Base-by-base conservation (phyloP, 1,284 basidiomycete genomes). In the Malassezia japonica region DNA sequence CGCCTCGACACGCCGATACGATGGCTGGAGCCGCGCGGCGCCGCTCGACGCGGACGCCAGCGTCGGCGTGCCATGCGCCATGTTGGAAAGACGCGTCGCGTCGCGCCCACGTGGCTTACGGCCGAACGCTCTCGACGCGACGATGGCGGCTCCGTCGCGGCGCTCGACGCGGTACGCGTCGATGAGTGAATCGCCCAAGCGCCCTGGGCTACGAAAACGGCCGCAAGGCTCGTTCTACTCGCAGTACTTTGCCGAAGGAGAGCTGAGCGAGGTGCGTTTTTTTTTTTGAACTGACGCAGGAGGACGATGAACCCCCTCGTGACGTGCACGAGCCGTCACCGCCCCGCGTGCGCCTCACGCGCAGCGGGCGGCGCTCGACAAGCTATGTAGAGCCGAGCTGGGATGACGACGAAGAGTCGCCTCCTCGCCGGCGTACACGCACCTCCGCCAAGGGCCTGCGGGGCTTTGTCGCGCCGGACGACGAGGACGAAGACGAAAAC, bases 401-500 rank as follows among this genome's bases (percentile, higher is more conserved):
- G 32, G 50, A 55, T 24, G 56, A 60, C 21, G 50, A 50, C 8
- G 58, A 61, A 16, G 59, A 63, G 13, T n/a, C n/a, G n/a, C n/a
- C n/a, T n/a, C n/a, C 23, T n/a, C 38, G 38, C 38, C n/a, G 12
- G 38, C 23, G 38, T 18, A 40, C 28, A 15, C 27, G 27, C 27
- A 49, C 58, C 44, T 31, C 43, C 18, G 39, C 47, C 31, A 56
- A 57, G 27, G 50, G 58, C 12, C 48, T 65, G 13, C 58, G 45
- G n/a, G 62, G 59, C 38, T 67, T 66, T 37, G 64, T 68, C 13
- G 65, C 60, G 8, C 38, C 48, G 7, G 61, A 66, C 29, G 64
- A 67, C 41, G 62, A 64, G 21, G 63, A 59, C 16, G 57, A 64
- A 42, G 59, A 60, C 44, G 62, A 59, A 21, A 61, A 58, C 36